These are phyloP conservation scores for Selaginella moellendorffii DNA, from an alignment of 75 land plant genomes.

Conservation along the genomic window DNA sequence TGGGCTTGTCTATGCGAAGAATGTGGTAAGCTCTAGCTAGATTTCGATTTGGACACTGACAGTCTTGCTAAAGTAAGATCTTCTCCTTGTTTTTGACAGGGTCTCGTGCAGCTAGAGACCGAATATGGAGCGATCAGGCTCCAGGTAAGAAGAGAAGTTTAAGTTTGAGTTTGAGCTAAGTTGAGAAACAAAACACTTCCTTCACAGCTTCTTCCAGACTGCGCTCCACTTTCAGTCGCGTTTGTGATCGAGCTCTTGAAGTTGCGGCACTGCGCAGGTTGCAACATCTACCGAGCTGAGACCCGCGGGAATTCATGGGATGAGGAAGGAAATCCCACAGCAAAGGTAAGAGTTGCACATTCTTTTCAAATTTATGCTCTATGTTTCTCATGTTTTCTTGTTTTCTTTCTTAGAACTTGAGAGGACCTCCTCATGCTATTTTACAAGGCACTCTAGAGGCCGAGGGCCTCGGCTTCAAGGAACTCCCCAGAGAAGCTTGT, in stretches of 20 bases:
- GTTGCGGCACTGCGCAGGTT: slow-evolving; percentile 61
- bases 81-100: neutral
- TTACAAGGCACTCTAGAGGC: slow-evolving; percentile 79
- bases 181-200: no score
- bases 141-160: neutral
- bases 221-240: slow-evolving; percentile 72
- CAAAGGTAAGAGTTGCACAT: slow-evolving; percentile 23
- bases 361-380: neutral
- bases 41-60: no score
- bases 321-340: slow-evolving; percentile 42
- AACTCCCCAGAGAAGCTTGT: slow-evolving; percentile 40
- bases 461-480: slow-evolving; percentile 29
- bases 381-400: neutral
- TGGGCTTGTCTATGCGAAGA: slow-evolving; percentile 61
- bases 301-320: slow-evolving; percentile 69
- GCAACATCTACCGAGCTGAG: slow-evolving; percentile 76
- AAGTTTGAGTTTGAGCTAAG: neutral
- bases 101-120: neutral
- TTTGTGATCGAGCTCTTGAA: slow-evolving; percentile 52
- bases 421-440: slow-evolving; percentile 80
- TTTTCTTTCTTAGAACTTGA: slow-evolving; percentile 25
- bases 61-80: neutral
- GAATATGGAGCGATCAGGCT: neutral
- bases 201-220: slow-evolving; percentile 69
- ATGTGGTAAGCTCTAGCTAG: slow-evolving; percentile 37